Evolutionary conservation across 805 yeast species (phyloP), one percentile per base, ranked within the genome.

Genomic region (Metschnikowia corniflorae): DNA sequence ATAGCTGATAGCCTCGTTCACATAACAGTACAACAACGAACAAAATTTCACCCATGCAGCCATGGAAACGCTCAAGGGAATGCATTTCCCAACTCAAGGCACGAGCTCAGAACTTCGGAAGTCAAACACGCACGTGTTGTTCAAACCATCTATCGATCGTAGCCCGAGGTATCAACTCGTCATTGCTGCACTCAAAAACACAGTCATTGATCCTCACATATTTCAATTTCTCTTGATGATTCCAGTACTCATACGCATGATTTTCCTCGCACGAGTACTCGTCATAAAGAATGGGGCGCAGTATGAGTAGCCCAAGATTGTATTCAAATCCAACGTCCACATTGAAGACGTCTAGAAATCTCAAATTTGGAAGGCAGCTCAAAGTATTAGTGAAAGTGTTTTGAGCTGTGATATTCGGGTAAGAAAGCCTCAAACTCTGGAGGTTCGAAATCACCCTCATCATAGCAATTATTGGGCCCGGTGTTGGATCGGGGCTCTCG

Each of bases 181-280:
- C 49, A 2, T 37, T 37, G 7, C n/a, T 21, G 40, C 60, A 54
- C 43, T 72, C 73, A 56, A 77, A 78, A 12, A 77, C 47, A 44
- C 75, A 71, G 22, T 61, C 58, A 50, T 76, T 74, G 26, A 78
- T 67, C 40, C 75, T 63, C 14, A 77, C 61, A 44, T 71, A 76
- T 32, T 50, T 34, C 21, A 78, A 45, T 2, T 35, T 24, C 0
- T 24, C 25, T 40, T 60, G 65, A 7, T 47, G 37, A 15, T 59
- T 42, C 21, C 59, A 46, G 37, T 73, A 66, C 5, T 63, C 57
- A 26, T 58, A 42, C 1, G 80, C 82, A 6, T 74, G 68, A 44
- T 73, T 78, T 45, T 73, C 77, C 2, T 77, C 75, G 37, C 74
- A 63, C 42, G 65, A 64, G 82, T 82, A 77, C 40, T 71, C 73